Percentiles rank a stretch among this genome's conserved stretches.
Evolutionary conservation across 2,329 filamentous ascomycete genomes (phyloP).

Genomic region (Fusarium torreyae): DNA sequence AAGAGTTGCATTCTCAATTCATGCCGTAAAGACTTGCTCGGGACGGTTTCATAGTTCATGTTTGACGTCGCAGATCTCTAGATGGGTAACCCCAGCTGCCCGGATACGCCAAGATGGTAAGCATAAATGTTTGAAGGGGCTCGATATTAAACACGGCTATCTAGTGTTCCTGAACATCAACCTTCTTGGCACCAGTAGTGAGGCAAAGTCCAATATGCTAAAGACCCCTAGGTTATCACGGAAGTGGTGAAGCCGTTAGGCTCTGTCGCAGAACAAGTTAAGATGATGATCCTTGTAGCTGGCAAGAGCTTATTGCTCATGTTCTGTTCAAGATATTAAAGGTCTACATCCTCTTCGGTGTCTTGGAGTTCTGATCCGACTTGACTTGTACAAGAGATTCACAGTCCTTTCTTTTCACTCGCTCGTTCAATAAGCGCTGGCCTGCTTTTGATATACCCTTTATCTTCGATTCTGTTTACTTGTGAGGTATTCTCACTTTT

Average conservation of each 20-base stretch:
- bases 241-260: conserved; percentile 33
- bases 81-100: conserved; percentile 23
- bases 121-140: conserved; percentile 34
- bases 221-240: conserved; percentile 30
- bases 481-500: conserved; percentile 7
- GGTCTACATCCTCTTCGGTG: background rate
- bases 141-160: conserved; percentile 34
- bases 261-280: conserved; percentile 8
- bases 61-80: conserved; percentile 32
- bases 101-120: conserved; percentile 12
- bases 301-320: background rate
- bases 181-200: conserved; percentile 38
- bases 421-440: conserved; percentile 43
- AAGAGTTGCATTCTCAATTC: conserved; percentile 19
- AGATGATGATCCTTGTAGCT: conserved; percentile 15
- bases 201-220: conserved; percentile 14
- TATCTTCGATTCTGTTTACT: conserved; percentile 18
- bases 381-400: conserved; percentile 28
- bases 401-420: conserved; percentile 39
- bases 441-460: conserved; percentile 40
- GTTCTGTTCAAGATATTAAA: conserved; percentile 23
- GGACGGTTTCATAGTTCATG: conserved; percentile 31
- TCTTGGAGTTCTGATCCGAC: conserved; percentile 20
- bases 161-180: conserved; percentile 28
- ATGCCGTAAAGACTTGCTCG: conserved; percentile 12